These are phyloP conservation scores for Naumovozyma dairenensis DNA, from an alignment of 805 yeast species.

Conservation along the genomic window DNA sequence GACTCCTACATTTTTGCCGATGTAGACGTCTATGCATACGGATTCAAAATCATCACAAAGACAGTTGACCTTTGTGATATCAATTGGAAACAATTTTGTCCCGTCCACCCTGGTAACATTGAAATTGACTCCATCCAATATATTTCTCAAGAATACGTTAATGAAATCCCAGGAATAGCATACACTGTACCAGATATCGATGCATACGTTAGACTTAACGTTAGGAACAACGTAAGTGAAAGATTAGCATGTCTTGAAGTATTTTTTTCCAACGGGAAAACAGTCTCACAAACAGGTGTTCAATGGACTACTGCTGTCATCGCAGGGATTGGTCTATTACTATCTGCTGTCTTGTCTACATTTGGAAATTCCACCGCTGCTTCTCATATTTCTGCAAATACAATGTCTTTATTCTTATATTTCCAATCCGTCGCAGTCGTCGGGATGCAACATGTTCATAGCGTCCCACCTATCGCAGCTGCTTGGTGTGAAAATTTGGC, in stretches of 20 bases:
- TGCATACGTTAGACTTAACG: slow-evolving; percentile 55
- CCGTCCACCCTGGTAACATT: slow-evolving; percentile 71
- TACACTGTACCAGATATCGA: slow-evolving; percentile 81
- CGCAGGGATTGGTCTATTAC: slow-evolving; percentile 77
- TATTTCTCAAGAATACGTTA: slow-evolving; percentile 39
- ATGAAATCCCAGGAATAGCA: slow-evolving; percentile 72
- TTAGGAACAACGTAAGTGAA: slow-evolving; percentile 35
- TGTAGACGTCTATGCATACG: slow-evolving; percentile 75
- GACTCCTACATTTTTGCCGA: slow-evolving; percentile 58
- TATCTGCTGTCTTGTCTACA: slow-evolving; percentile 73
- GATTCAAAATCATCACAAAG: slow-evolving; percentile 56
- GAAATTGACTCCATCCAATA: slow-evolving; percentile 65
- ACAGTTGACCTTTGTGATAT: slow-evolving; percentile 51
- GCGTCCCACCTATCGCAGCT: slow-evolving; percentile 84
- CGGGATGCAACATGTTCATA: slow-evolving; percentile 74
- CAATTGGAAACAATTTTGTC: slow-evolving; percentile 83
- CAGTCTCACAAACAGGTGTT: slow-evolving; percentile 70
- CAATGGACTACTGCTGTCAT: slow-evolving; percentile 92
- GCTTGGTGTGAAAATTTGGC: slow-evolving; percentile 89
- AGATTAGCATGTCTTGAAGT: slow-evolving; percentile 67
- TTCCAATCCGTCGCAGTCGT: slow-evolving; percentile 84
- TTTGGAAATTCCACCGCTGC: slow-evolving; percentile 87
- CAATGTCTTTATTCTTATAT: slow-evolving; percentile 73
- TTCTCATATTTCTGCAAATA: slow-evolving; percentile 77
- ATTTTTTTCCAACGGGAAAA: slow-evolving; percentile 63